Percentiles rank a stretch among this genome's conserved stretches.
phyloP scores from a whole-genome alignment of 345 rosid genomes.

The Hibiscus tridactylites region DNA sequence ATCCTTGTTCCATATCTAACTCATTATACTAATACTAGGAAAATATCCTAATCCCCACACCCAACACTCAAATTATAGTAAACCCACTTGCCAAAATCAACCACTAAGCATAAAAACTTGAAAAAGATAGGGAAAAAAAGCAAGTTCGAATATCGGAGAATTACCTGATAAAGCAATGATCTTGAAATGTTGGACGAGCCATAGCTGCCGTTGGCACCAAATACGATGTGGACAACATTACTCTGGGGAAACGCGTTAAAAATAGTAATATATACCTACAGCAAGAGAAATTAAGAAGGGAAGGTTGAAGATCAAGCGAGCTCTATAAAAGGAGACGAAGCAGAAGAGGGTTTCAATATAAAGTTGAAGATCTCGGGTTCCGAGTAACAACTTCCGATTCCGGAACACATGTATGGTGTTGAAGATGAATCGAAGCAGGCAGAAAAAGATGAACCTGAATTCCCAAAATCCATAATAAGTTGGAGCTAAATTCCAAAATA shows the following conservation, averaged over 20 bases:
- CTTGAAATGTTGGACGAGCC: constrained; percentile 21
- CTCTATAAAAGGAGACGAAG: neutral
- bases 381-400: constrained; percentile 31
- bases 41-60: neutral
- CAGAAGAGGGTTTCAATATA: constrained; percentile 17
- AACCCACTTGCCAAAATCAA: neutral
- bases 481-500: neutral
- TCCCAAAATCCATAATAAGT: constrained; percentile 43
- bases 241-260: neutral
- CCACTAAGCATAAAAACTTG: neutral
- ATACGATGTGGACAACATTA: constrained; percentile 25
- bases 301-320: constrained; percentile 11
- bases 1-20: constrained; percentile 26
- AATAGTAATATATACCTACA: neutral
- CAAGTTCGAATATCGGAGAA: constrained; percentile 1
- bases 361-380: constrained; percentile 23
- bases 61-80: constrained; percentile 6
- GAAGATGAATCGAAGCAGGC: constrained; percentile 9
- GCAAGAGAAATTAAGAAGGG: neutral
- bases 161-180: constrained; percentile 27
- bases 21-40: neutral
- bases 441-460: constrained; percentile 24
- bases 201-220: constrained; percentile 16
- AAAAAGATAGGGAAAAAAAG: neutral
- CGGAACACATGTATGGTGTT: constrained; percentile 8